These are phyloP conservation scores for Colletotrichum costaricense DNA, from an alignment of 2,329 filamentous ascomycete genomes.

Conservation along the genomic window DNA sequence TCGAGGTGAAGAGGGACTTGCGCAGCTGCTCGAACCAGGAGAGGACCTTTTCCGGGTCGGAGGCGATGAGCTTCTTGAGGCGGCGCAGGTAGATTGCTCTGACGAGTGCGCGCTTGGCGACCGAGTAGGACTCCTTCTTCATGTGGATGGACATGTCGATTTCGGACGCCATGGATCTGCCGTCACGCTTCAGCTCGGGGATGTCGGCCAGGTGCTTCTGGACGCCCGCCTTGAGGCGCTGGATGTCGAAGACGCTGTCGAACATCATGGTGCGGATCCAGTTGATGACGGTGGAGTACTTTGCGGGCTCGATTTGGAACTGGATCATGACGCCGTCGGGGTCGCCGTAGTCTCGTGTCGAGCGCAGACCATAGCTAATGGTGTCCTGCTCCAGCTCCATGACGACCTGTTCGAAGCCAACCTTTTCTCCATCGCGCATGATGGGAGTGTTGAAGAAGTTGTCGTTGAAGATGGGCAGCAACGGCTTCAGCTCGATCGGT, in stretches of 20 bases:
- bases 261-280: conserved; percentile 92
- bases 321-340: conserved; percentile 84
- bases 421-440: conserved; percentile 75
- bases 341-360: conserved; percentile 77
- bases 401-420: conserved; percentile 93
- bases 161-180: conserved; percentile 73
- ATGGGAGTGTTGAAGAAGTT: conserved; percentile 97
- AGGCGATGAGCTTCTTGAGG: conserved; percentile 82
- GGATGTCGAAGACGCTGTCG: conserved; percentile 86
- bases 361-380: conserved; percentile 81
- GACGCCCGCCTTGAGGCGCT: conserved; percentile 71
- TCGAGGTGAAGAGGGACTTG: conserved; percentile 79
- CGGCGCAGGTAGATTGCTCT: conserved; percentile 89
- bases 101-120: conserved; percentile 84
- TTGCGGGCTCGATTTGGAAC: conserved; percentile 88
- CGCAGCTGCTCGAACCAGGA: conserved; percentile 82
- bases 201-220: conserved; percentile 91
- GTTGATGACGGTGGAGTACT: conserved; percentile 83
- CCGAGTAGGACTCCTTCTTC: conserved; percentile 78
- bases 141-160: conserved; percentile 84
- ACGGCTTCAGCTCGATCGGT: conserved; percentile 84
- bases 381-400: conserved; percentile 93
- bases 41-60: conserved; percentile 81
- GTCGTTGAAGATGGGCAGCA: conserved; percentile 86
- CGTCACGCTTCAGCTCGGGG: conserved; percentile 90